Evolutionary conservation across 495 filamentous ascomycete species (phyloP).

Genomic region (Tetracladium setigerum): DNA sequence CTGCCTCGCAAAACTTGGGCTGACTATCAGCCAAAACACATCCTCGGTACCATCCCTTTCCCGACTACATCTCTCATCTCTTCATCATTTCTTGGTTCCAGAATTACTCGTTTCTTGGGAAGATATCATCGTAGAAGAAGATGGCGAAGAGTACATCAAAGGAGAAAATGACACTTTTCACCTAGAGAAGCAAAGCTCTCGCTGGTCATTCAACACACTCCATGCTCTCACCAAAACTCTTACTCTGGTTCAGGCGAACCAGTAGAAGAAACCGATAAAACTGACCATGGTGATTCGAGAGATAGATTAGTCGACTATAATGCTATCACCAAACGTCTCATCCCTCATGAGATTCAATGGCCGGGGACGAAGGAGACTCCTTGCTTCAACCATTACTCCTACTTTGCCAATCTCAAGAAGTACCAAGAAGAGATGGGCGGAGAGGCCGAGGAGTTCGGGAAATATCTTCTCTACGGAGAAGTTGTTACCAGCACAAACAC

Average conservation of each 20-base stretch:
- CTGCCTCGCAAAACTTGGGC: slow-evolving; percentile 73
- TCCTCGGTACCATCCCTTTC: slow-evolving; percentile 75
- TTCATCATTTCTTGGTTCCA: slow-evolving; percentile 53
- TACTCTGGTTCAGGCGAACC: slow-evolving; percentile 6
- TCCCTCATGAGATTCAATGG: slow-evolving; percentile 60
- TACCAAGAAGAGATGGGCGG: slow-evolving; percentile 52
- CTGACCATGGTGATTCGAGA: slow-evolving; percentile 19
- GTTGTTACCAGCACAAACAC: slow-evolving; percentile 93
- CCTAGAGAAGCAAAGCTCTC: slow-evolving; percentile 51
- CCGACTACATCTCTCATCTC: slow-evolving; percentile 72
- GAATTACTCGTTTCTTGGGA: slow-evolving; percentile 59
- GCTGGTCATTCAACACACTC: slow-evolving; percentile 54
- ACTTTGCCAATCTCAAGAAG: slow-evolving; percentile 60
- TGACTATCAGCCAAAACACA: slow-evolving; percentile 63
- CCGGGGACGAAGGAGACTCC: slow-evolving; percentile 74
- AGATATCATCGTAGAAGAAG: slow-evolving; percentile 60
- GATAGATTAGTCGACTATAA: slow-evolving; percentile 71
- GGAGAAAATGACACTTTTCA: slow-evolving; percentile 83
- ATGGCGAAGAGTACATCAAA: slow-evolving; percentile 66
- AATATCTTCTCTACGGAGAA: slow-evolving; percentile 77
- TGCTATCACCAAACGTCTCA: slow-evolving; percentile 61
- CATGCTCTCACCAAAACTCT: slow-evolving; percentile 45
- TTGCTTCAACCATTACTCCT: slow-evolving; percentile 79
- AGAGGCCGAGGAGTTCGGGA: slow-evolving; percentile 61
- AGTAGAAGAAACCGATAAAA: slow-evolving; percentile 25